phyloP scores from a whole-genome alignment of 75 land plant species.

The Chamaecyparis obtusa region DNA sequence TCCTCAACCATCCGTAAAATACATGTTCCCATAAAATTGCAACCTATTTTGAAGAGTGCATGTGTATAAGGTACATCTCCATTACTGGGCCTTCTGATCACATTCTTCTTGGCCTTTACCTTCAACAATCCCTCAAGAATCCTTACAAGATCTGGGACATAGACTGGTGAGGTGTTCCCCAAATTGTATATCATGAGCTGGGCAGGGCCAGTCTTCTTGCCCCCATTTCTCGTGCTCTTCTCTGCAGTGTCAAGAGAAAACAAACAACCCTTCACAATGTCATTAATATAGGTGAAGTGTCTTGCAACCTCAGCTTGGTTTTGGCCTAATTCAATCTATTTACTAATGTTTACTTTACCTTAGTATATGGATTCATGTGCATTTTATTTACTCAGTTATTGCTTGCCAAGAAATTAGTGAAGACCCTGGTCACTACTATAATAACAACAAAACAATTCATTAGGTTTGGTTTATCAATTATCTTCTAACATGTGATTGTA shows the following conservation, averaged over 20 bases:
- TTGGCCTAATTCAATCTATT: too few species aligned
- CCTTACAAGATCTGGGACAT: slow-evolving; percentile 42
- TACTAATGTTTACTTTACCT: too few species aligned
- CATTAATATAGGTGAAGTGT: slow-evolving; percentile 66
- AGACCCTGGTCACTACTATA: background rate
- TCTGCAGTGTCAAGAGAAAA: slow-evolving; percentile 58
- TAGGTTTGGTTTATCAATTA: background rate
- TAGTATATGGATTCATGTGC: too few species aligned
- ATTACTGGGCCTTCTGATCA: slow-evolving; percentile 58
- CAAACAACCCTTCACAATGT: slow-evolving; percentile 54
- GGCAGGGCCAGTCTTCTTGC: slow-evolving; percentile 56
- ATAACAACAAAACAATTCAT: background rate
- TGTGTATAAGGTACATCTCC: slow-evolving; percentile 72
- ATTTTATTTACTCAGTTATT: background rate
- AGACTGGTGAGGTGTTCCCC: slow-evolving; percentile 65
- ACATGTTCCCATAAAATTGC: too few species aligned
- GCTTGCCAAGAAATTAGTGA: background rate
- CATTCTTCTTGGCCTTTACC: slow-evolving; percentile 52
- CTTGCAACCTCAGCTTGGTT: slow-evolving; percentile 36
- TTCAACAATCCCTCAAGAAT: slow-evolving; percentile 51
- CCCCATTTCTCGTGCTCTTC: slow-evolving; percentile 60
- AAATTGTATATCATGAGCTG: slow-evolving; percentile 57
- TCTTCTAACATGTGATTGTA: background rate
- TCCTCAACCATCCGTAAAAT: too few species aligned
- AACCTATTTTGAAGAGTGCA: too few species aligned